Percentiles rank a stretch among this genome's conserved stretches.
These are phyloP conservation scores for Sarcomyxa edulis DNA, from an alignment of 768 basidiomycete species.

Conservation along the genomic window DNA sequence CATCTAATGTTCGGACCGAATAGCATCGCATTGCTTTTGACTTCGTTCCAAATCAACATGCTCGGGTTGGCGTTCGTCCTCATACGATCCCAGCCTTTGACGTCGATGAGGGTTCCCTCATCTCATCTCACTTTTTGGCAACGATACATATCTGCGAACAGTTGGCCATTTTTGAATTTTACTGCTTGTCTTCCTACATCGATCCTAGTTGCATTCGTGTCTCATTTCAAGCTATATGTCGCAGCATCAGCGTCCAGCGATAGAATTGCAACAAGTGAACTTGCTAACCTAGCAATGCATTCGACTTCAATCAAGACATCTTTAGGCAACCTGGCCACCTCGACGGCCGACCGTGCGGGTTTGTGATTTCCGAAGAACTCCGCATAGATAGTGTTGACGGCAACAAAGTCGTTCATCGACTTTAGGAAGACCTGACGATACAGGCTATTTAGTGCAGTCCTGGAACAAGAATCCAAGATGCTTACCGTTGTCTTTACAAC, in stretches of 20 bases:
- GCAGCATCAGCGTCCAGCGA: background rate
- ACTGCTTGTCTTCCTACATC: no score
- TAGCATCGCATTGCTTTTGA: no score
- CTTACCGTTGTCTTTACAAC: constrained; percentile 90
- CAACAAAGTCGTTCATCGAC: constrained; percentile 84
- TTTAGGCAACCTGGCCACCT: constrained; percentile 84
- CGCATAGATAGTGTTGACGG: constrained; percentile 79
- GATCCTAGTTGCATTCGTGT: no score
- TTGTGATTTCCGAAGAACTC: constrained; percentile 86
- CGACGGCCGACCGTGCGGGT: constrained; percentile 90
- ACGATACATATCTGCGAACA: no score
- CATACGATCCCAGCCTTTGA: no score
- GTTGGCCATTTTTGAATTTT: no score
- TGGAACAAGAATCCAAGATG: constrained; percentile 6
- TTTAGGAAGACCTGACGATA: constrained; percentile 79
- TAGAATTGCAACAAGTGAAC: background rate
- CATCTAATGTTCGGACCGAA: no score
- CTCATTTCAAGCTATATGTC: constrained; percentile 26
- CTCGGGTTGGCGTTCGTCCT: no score
- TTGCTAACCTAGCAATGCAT: constrained; percentile 68
- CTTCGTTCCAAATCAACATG: no score
- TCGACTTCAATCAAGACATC: constrained; percentile 93
- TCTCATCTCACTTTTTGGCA: no score
- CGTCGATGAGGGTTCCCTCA: no score
- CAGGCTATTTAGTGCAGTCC: background rate